A percentile compares a stretch with the other conserved stretches of the same genome.
These are phyloP conservation scores for Ostreobium quekettii DNA, from an alignment of 139 green algal genomes.

Conservation along the genomic window DNA sequence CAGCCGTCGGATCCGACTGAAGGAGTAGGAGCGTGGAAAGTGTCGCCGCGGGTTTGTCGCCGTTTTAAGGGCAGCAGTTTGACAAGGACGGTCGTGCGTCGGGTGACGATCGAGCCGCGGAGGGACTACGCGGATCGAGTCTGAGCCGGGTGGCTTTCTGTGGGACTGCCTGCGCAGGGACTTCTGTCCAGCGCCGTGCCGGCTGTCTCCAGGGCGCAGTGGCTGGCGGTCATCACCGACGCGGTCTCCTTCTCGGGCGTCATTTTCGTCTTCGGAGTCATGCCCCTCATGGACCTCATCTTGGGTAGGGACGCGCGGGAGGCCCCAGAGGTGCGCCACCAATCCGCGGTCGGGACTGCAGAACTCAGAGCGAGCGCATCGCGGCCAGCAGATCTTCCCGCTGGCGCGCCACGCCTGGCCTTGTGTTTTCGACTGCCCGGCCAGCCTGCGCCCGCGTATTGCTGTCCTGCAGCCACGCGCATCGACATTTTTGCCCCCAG, in stretches of 20 bases:
- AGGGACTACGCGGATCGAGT: too few species aligned
- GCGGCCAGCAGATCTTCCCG: neutral
- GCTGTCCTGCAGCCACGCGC: neutral
- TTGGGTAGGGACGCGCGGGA: constrained; percentile 1
- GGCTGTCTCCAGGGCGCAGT: too few species aligned
- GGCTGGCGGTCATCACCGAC: too few species aligned
- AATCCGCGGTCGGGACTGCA: neutral
- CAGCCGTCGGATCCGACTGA: too few species aligned
- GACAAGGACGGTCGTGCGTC: too few species aligned
- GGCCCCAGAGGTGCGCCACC: neutral
- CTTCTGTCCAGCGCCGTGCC: too few species aligned
- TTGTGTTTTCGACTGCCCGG: neutral
- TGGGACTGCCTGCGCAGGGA: too few species aligned
- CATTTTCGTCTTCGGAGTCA: constrained; percentile 31
- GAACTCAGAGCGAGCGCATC: neutral
- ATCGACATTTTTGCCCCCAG: neutral
- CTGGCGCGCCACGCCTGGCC: neutral
- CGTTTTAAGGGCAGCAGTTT: too few species aligned
- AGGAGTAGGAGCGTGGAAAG: too few species aligned
- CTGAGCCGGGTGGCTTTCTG: too few species aligned
- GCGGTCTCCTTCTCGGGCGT: constrained; percentile 27
- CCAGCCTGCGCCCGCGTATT: neutral
- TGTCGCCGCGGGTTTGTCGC: too few species aligned
- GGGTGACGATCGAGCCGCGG: too few species aligned
- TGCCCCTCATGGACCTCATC: constrained; percentile 20